A percentile compares a stretch with the other conserved stretches of the same genome.
These are phyloP conservation scores for Claviceps lovelessii DNA, from an alignment of 2,329 filamentous ascomycete genomes.

Conservation along the genomic window DNA sequence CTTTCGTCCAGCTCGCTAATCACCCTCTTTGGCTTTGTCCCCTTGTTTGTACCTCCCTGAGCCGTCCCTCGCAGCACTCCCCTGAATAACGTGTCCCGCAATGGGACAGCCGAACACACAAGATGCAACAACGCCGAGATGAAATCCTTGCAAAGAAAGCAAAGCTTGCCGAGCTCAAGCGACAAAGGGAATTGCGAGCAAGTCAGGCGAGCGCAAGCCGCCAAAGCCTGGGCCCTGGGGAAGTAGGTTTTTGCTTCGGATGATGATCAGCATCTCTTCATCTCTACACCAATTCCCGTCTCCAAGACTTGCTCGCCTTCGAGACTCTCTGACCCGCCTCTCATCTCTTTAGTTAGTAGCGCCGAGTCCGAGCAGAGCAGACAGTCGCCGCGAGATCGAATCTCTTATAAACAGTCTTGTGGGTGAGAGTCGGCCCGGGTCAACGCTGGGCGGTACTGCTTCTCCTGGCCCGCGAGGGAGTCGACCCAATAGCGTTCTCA, in stretches of 20 bases:
- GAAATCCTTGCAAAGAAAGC: conserved; percentile 95
- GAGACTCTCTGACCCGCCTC: conserved; percentile 2
- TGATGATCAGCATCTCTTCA: background rate
- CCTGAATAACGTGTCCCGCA: conserved; percentile 20
- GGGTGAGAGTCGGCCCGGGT: conserved; percentile 59
- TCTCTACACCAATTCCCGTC: background rate
- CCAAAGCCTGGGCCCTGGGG: conserved; percentile 52
- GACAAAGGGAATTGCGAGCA: conserved; percentile 71
- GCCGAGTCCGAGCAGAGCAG: conserved; percentile 55
- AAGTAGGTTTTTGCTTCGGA: conserved; percentile 40
- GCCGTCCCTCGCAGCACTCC: background rate
- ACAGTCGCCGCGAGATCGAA: conserved; percentile 65
- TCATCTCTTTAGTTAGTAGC: conserved; percentile 35
- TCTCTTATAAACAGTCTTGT: conserved; percentile 72
- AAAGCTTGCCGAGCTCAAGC: conserved; percentile 90
- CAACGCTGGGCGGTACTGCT: conserved; percentile 46
- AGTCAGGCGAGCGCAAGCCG: conserved; percentile 59
- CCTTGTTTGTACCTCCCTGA: background rate
- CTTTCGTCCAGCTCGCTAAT: background rate
- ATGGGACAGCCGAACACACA: conserved; percentile 33
- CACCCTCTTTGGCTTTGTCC: background rate
- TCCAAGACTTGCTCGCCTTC: background rate
- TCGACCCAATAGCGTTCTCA: conserved; percentile 74
- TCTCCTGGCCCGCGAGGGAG: conserved; percentile 59
- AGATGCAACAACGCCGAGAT: conserved; percentile 72